A percentile compares a stretch with the other conserved stretches of the same genome.
These are phyloP conservation scores for Coemansia sp. DNA, from an alignment of 192 early-diverging fungal species.

Conservation along the genomic window DNA sequence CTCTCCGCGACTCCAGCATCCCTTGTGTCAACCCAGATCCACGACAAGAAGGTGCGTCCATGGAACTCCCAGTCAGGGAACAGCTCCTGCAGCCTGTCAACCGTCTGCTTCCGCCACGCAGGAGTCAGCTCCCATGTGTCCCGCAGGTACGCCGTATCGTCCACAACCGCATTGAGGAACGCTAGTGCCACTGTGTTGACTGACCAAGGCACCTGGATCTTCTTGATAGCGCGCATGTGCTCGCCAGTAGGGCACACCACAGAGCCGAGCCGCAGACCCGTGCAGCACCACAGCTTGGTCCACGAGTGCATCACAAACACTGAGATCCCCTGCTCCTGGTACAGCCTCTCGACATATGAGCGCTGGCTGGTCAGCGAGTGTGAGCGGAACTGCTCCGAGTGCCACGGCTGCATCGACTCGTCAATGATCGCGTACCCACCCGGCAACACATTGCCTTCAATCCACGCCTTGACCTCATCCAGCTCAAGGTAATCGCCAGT, in stretches of 20 bases:
- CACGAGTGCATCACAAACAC: slow-evolving; percentile 90
- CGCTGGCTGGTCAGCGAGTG: slow-evolving; percentile 80
- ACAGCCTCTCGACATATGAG: slow-evolving; percentile 62
- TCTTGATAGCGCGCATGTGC: slow-evolving; percentile 71
- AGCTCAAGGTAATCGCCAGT: slow-evolving; percentile 82
- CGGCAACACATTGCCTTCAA: slow-evolving; percentile 68
- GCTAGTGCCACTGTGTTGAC: slow-evolving; percentile 85
- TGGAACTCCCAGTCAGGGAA: slow-evolving; percentile 63
- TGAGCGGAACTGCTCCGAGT: slow-evolving; percentile 70
- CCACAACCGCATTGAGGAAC: slow-evolving; percentile 75
- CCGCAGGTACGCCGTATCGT: slow-evolving; percentile 65
- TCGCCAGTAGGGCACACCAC: slow-evolving; percentile 78
- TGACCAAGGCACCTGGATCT: slow-evolving; percentile 88
- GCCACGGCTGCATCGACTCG: slow-evolving; percentile 96
- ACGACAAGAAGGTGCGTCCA: slow-evolving; percentile 76
- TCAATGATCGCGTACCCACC: slow-evolving; percentile 82
- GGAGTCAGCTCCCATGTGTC: slow-evolving; percentile 78
- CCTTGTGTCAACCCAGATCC: slow-evolving; percentile 82
- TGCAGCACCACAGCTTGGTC: slow-evolving; percentile 94
- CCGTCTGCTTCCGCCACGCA: slow-evolving; percentile 59
- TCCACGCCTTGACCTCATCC: slow-evolving; percentile 71
- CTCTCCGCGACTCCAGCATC: slow-evolving; percentile 58
- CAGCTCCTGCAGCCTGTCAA: slow-evolving; percentile 22
- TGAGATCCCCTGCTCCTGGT: slow-evolving; percentile 63
- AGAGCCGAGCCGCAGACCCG: slow-evolving; percentile 82